Base-by-base conservation (phyloP, 345 rosid species). In the Pistacia vera region DNA sequence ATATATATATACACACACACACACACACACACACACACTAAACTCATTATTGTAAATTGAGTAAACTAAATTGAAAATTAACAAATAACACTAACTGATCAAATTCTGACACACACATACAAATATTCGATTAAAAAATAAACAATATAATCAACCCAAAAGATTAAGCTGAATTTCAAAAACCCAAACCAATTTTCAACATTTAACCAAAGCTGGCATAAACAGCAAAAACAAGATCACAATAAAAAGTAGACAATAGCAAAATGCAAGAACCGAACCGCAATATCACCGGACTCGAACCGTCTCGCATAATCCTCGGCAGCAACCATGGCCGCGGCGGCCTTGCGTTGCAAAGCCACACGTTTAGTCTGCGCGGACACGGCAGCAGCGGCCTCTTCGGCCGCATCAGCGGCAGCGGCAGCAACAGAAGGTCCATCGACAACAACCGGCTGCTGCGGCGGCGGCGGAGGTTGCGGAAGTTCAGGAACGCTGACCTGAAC, bases 401-500 rank as follows among this genome's bases (percentile, higher is more conserved):
- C 85, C 25, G 17, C 75, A 8, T 80, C 87, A 71, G 33, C 98
- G 11, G 41, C 85, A 25, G 17, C 75, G 4, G 79, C 87, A 71
- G 41, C 83, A 0, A 81, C 74, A 17, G 74, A 76, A 48, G 74
- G 77, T 59, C 75, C 89, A 76, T 67, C 86, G 22, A 80, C 88
- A 49, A 78, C 82, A 57, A 72, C 82, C 82, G 51, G 78, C 41
- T 36, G 83, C 38, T 51, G 82, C 8, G 80, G 75, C 5, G 80
- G 79, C n/a, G 88, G 79, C 56, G 83, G 88, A 25, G 71, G 77
- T 48, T 56, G 81, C 20, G 38, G 63, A 33, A 95, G 91, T 88
- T 86, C 91, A 60, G 99, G 98, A 49, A 96, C 97, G 20, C 80
- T 83, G 62, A 95, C 95, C 91, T 88, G 97, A 59, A 93, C 93